A percentile compares a stretch with the other conserved stretches of the same genome.
Conservation (phyloP, 495 filamentous ascomycete genomes). For the Friedmanniomyces endolithicus region DNA sequence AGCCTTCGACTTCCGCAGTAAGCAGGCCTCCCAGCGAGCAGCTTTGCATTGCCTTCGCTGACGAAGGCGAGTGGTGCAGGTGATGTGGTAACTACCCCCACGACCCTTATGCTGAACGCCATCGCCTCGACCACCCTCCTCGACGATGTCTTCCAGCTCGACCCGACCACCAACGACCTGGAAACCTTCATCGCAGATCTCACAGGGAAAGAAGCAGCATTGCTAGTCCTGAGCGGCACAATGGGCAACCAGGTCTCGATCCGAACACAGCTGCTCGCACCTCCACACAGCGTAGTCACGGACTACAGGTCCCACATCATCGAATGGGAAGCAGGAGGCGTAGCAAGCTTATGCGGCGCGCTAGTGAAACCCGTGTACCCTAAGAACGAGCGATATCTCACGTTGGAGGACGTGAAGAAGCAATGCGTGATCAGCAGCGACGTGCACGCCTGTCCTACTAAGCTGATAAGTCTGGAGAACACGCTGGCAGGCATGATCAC, state of each 20-base stretch:
- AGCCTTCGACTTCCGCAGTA: conserved; percentile 47
- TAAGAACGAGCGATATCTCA: conserved; percentile 57
- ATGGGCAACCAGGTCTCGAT: conserved; percentile 79
- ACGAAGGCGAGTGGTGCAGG: conserved; percentile 28
- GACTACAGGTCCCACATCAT: conserved; percentile 57
- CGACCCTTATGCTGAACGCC: conserved; percentile 61
- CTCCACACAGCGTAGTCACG: conserved; percentile 58
- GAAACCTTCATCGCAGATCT: conserved; percentile 54
- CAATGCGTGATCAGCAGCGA: conserved; percentile 40
- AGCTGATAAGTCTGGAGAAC: conserved; percentile 74
- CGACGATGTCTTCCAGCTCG: conserved; percentile 79
- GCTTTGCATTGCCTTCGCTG: neutral
- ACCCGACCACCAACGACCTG: conserved; percentile 62
- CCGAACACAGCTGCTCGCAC: conserved; percentile 52
- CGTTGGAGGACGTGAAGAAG: conserved; percentile 59
- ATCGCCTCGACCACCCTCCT: conserved; percentile 40
- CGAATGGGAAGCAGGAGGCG: conserved; percentile 60
- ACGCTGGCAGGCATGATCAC: conserved; percentile 68
- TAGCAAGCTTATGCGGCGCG: conserved; percentile 48
- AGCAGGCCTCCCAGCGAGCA: neutral
- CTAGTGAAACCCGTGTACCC: conserved; percentile 46
- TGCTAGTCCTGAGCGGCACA: conserved; percentile 77
- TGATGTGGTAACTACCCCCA: conserved; percentile 83
- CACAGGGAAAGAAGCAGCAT: conserved; percentile 56
- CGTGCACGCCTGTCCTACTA: conserved; percentile 57